Conservation (phyloP, 257 asterid genomes). For the Asclepias syriaca region DNA sequence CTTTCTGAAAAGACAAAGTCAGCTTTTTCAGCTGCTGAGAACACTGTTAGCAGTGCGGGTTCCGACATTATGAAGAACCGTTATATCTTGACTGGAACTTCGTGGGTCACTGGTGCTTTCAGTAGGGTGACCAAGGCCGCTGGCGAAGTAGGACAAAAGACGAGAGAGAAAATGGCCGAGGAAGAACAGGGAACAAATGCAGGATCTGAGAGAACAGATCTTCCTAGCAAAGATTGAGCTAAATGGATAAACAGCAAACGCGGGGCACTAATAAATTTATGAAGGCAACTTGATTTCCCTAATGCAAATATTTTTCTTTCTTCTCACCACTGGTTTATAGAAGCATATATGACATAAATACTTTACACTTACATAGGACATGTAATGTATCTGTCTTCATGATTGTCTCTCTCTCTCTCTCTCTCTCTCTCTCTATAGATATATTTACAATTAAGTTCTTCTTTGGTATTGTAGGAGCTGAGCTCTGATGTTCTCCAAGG, state of each 20-base stretch:
- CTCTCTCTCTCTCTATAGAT: too few species aligned
- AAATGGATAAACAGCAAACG: neutral
- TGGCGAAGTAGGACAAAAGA: slow-evolving; percentile 38
- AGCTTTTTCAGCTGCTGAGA: slow-evolving; percentile 38
- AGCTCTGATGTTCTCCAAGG: neutral
- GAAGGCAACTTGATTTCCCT: neutral
- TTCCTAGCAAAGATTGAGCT: slow-evolving; percentile 17
- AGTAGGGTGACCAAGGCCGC: slow-evolving; percentile 41
- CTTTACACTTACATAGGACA: too few species aligned
- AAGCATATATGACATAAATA: too few species aligned
- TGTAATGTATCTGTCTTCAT: too few species aligned
- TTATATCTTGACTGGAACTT: slow-evolving; percentile 35
- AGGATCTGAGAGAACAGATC: slow-evolving; percentile 18
- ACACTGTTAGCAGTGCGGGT: slow-evolving; percentile 42
- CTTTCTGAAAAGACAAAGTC: slow-evolving; percentile 42
- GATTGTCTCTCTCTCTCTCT: too few species aligned
- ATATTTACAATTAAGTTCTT: neutral
- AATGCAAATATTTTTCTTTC: neutral
- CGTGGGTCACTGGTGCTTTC: slow-evolving; percentile 48
- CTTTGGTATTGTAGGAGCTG: neutral
- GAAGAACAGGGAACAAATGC: slow-evolving; percentile 24
- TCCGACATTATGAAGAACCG: slow-evolving; percentile 46
- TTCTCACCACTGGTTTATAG: neutral
- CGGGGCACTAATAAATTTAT: neutral
- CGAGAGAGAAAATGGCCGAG: slow-evolving; percentile 33